phyloP scores from a whole-genome alignment of 768 basidiomycete species.

The Pleurotus citrinopileatus region DNA sequence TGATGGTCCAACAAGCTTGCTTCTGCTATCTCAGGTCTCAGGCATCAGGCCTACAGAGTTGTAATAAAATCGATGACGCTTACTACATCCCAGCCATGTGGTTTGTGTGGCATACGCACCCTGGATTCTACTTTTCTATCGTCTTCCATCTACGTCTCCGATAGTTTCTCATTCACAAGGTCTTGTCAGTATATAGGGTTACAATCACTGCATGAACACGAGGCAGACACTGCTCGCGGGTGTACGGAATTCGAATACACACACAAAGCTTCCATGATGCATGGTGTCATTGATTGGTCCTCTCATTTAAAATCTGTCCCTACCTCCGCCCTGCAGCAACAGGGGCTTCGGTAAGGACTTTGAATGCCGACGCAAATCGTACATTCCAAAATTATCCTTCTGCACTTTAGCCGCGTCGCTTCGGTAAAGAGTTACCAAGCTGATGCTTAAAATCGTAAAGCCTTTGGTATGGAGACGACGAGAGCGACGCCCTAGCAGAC shows the following conservation, averaged over 20 bases:
- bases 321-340: not conserved
- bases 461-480: not conserved
- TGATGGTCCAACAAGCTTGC: too few species aligned
- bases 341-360: not conserved
- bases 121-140: constrained; percentile 1
- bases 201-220: not conserved
- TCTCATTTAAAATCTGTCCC: not conserved
- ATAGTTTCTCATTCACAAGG: constrained; percentile 3
- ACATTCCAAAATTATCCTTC: not conserved
- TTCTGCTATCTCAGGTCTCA: not conserved
- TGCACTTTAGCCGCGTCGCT: too few species aligned
- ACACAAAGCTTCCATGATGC: not conserved
- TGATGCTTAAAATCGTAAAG: constrained; percentile 8
- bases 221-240: not conserved
- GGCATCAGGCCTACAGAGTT: not conserved
- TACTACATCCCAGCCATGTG: not conserved
- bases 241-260: too few species aligned
- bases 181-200: constrained; percentile 1
- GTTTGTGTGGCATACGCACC: not conserved
- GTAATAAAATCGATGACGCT: too few species aligned
- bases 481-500: not conserved
- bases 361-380: constrained; percentile 6
- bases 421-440: not conserved
- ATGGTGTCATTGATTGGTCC: not conserved
- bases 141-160: constrained; percentile 5